Evolutionary conservation across 306 rosid genomes (phyloP), one percentile per base, ranked within the genome.

Genomic region (Astragalus membranaceus): DNA sequence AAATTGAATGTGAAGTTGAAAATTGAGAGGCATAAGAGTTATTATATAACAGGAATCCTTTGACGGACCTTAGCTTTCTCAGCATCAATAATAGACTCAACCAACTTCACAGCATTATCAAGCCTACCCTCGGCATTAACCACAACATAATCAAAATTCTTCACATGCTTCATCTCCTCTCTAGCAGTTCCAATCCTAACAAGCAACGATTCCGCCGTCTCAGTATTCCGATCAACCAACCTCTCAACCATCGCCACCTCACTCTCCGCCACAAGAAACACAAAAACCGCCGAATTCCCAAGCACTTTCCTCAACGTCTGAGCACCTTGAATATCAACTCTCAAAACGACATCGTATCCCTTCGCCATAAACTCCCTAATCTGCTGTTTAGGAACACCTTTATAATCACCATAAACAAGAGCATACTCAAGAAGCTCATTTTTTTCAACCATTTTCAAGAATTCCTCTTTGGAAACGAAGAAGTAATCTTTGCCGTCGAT

Each of bases 291-390:
- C 1, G 95, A 81, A 3, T 82, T 32, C 73, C 99, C 95, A 10
- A 94, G 81, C 7, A 77, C 78, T 70, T 78, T 81, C 88, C 91
- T 66, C 77, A 94, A 67, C 1, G 99, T 91, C 59, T 82, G 78
- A 2, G 99, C 99, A 0, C 99, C 99, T 76, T 91, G 99, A 23
- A 91, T 89, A 41, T 94, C 99, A 29, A 94, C 99, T 52, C 99
- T 83, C 58, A 94, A 48, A 44, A 94, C 95, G 5, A 84, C 80
- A 62, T 91, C 99, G 11, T 23, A 76, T 0, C 99, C 99, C 33
- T 83, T 83, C 7, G 75, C 95, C 95, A 94, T 79, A 33, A 20
- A 83, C 6, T 94, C 99, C 69, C 91, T 62, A 4, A 94, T 86
- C 82, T 91, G 99, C 85, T 77, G 86, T 51, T 87, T 94, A 4